Base-by-base conservation (phyloP, 2,329 filamentous ascomycete genomes). In the Zasmidium angulare region DNA sequence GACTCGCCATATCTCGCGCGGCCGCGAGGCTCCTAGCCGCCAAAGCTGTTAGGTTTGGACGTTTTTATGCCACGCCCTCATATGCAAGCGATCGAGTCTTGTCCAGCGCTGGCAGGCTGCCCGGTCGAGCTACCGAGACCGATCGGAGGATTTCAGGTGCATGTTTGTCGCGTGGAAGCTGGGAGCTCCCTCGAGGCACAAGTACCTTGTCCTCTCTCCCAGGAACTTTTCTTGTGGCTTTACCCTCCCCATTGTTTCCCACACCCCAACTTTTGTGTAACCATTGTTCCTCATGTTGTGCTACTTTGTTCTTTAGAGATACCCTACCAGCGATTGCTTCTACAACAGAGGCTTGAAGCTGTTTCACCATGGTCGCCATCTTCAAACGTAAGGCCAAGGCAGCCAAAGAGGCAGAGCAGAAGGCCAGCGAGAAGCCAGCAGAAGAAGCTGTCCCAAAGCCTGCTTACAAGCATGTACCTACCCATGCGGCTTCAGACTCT, bases 381-480 rank as follows among this genome's bases (percentile, higher is more conserved):
- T 83, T 87, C 67, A 81, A 79, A 3, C 76, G 80, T 57, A 78
- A 86, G 69, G 81, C 51, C 55, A 65, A 63, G 50, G n/a, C 64
- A 20, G 59, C 50, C 46, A 60, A 61, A 21, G 57, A 56, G 12
- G 48, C 29, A 21, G 52, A 76, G 68, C 80, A 81, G 59, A 79
- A 83, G 68, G 80, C 83, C 55, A 81, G 83, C 63, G 84, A 86
- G 70, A 79, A 85, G 52, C 77, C 81, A 59, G 60, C 77, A 74
- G 46, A 79, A 81, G 64, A 78, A 81, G 59, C 58, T 43, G 55
- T 53, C 17, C 51, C 53, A 20, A 58, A 60, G 58, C 62, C 74
- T n/a, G 77, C 81, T 12, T 87, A 88, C 72, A 81, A 76, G 54
- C 85, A 88, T 68, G 73, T 85, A 20, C 84, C 85, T n/a, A 86